Conservation (phyloP, 768 basidiomycete genomes). For the Boletus rubroflammeus region DNA sequence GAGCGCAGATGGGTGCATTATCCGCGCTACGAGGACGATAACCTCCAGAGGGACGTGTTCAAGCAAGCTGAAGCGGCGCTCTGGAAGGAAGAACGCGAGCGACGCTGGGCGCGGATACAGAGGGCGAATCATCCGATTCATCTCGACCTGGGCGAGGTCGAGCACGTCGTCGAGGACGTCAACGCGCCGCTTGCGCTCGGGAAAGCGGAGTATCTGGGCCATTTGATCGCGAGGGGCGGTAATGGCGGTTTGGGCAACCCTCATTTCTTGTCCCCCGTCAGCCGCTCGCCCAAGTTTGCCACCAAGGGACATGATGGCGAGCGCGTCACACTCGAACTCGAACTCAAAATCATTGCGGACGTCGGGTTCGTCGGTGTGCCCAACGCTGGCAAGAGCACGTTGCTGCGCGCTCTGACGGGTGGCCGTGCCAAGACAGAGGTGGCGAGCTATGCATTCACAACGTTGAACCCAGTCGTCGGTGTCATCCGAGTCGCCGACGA, state of each 20-base stretch:
- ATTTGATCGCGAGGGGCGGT: constrained; percentile 75
- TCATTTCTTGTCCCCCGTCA: constrained; percentile 64
- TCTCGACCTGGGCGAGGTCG: constrained; percentile 60
- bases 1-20: constrained; percentile 78
- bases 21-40: constrained; percentile 60
- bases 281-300: constrained; percentile 84
- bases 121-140: constrained; percentile 43
- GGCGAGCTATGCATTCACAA: constrained; percentile 92
- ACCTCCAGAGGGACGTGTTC: constrained; percentile 62
- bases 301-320: constrained; percentile 72
- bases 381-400: constrained; percentile 90
- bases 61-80: constrained; percentile 63
- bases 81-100: constrained; percentile 59
- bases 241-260: constrained; percentile 86
- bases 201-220: constrained; percentile 50
- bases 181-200: constrained; percentile 60
- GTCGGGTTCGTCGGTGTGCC: constrained; percentile 96
- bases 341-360: constrained; percentile 92
- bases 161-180: constrained; percentile 32
- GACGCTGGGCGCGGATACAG: constrained; percentile 44
- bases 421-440: constrained; percentile 81
- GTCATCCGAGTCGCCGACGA: constrained; percentile 83
- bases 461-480: constrained; percentile 89
- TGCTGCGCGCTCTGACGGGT: constrained; percentile 85
- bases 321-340: constrained; percentile 76